Conservation (phyloP, 805 yeast species). For the Cyberlindnera mrakii region DNA sequence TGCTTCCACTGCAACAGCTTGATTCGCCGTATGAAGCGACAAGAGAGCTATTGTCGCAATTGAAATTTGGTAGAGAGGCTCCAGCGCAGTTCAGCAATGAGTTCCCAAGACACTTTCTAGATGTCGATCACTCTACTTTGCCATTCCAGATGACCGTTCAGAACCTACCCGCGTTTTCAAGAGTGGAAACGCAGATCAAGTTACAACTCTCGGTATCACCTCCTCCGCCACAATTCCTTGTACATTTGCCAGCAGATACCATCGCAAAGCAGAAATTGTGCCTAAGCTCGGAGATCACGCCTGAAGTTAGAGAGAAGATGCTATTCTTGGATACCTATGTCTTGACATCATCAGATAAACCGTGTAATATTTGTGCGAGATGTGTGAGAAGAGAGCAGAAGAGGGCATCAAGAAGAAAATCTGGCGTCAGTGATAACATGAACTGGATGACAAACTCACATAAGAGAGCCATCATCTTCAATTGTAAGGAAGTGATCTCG, state of each 20-base stretch:
- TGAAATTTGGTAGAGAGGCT: constrained; percentile 22
- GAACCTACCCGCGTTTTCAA: constrained; percentile 71
- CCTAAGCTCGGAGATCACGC: constrained; percentile 38
- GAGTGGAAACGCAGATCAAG: constrained; percentile 96
- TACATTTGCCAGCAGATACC: constrained; percentile 83
- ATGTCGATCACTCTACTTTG: constrained; percentile 21
- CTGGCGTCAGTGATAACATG: constrained; percentile 65
- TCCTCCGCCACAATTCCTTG: constrained; percentile 63
- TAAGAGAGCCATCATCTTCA: constrained; percentile 83
- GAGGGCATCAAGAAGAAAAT: constrained; percentile 88
- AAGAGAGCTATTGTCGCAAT: constrained; percentile 17
- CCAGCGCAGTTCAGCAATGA: constrained; percentile 18
- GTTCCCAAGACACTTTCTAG: constrained; percentile 24
- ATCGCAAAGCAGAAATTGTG: constrained; percentile 84
- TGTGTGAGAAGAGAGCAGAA: constrained; percentile 92
- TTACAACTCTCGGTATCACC: constrained; percentile 64
- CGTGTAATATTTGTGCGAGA: constrained; percentile 78
- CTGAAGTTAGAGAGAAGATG: constrained; percentile 45
- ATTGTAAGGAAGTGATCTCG: constrained; percentile 81
- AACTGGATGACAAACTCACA: constrained; percentile 73
- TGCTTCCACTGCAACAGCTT: not conserved
- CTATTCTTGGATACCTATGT: constrained; percentile 75
- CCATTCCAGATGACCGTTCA: constrained; percentile 46
- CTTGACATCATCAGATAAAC: constrained; percentile 47
- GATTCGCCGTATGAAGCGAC: constrained; percentile 18